Base-by-base conservation (phyloP, 495 filamentous ascomycete genomes). In the Penicillium chermesinum region DNA sequence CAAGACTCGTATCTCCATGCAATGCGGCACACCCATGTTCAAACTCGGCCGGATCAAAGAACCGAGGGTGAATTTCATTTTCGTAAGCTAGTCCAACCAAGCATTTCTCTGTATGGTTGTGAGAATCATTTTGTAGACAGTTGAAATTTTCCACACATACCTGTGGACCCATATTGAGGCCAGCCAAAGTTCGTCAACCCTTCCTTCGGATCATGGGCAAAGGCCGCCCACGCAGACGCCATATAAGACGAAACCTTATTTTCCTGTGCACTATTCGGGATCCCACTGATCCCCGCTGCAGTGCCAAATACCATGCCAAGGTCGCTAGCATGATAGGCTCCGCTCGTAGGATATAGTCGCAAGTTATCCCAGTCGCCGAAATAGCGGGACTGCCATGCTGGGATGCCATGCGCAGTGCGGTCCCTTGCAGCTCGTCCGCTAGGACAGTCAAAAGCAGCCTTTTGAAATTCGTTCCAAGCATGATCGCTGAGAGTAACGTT, bases 351-450 rank as follows among this genome's bases (percentile, higher is more conserved):
- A 33, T 71, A 71, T 17, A 79, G 58, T 6, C 57, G 55, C 10
- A 69, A 61, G 50, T 75, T 77, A 1, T 66, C 60, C 59, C 72
- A 81, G 39, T 71, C 67, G 7, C 67, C 75, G 36, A 73, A 70
- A 48, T 76, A 81, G 35, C 74, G 70, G 48, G 73, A 79, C 15
- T 69, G 67, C 75, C 76, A 81, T 12, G 63, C 66, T 0, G 77
- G 72, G 12, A 66, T 61, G 14, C 50, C 54, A 21, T 62, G 52
- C 7, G 39, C 44, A 19, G 56, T 44, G 6, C 66, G 66, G 19
- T 59, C 61, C 20, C 54, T 58, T 9, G 69, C 73, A 15, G 65
- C 56, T 13, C 48, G 37, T 6, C 54, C 61, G 16, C 57, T 57
- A 13, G 76, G 67, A 41, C 78, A 80, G 13, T 64, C 71, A 59